Conservation (phyloP, 441 rosid genomes). For the Sinapis alba region DNA sequence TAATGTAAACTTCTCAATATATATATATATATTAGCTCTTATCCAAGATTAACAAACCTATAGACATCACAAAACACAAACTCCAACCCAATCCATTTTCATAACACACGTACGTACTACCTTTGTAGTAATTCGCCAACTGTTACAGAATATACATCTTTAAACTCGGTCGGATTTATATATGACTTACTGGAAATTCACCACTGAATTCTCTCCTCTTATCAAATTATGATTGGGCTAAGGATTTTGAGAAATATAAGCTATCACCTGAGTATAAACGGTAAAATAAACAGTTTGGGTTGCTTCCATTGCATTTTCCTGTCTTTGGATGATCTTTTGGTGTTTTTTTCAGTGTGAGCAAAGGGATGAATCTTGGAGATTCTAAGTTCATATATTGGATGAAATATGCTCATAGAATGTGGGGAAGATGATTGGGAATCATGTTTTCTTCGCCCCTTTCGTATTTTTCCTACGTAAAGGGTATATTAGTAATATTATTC, state of each 20-base stretch:
- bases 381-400: conserved; percentile 97
- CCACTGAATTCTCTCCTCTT: conserved; percentile 82
- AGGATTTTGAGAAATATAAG: conserved; percentile 84
- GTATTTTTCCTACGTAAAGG: conserved; percentile 77
- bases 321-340: conserved; percentile 11
- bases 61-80: too few relatives aligned
- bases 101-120: too few relatives aligned
- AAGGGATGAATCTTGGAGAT: conserved; percentile 90
- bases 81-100: too few relatives aligned
- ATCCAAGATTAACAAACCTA: too few relatives aligned
- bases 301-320: background rate
- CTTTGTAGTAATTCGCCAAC: too few relatives aligned
- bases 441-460: conserved; percentile 96
- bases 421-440: conserved; percentile 96
- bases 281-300: conserved; percentile 41
- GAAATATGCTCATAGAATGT: conserved; percentile 97
- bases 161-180: conserved; percentile 81
- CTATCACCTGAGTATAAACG: conserved; percentile 84
- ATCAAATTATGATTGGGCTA: conserved; percentile 73
- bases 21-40: too few relatives aligned
- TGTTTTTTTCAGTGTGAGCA: conserved; percentile 63
- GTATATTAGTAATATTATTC: conserved; percentile 76
- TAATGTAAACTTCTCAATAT: too few relatives aligned
- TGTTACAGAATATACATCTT: too few relatives aligned
- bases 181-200: conserved; percentile 95